Evolutionary conservation across 106 monocot species (phyloP).

Genomic region (Dioscorea dumetorum): DNA sequence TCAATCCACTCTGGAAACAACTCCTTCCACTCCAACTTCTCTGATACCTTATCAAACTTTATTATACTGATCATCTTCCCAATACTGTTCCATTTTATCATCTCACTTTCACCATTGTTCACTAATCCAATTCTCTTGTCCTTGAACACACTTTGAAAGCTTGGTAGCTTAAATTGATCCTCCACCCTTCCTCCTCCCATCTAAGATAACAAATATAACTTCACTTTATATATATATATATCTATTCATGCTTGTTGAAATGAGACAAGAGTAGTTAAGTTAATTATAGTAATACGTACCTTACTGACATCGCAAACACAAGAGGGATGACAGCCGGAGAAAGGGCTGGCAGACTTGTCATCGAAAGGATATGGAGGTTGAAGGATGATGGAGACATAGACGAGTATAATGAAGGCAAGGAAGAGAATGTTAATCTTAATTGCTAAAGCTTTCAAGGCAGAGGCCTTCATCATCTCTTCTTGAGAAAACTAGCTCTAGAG

Average conservation of each 20-base stretch:
- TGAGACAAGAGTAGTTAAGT: background rate
- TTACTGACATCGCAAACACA: background rate
- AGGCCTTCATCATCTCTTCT: conserved; percentile 35
- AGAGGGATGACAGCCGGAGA: background rate
- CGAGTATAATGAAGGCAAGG: conserved; percentile 46
- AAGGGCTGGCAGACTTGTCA: conserved; percentile 17
- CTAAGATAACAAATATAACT: conserved; percentile 11
- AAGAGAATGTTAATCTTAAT: conserved; percentile 63
- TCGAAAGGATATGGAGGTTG: conserved; percentile 20
- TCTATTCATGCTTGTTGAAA: background rate
- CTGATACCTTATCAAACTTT: conserved; percentile 43
- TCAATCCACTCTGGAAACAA: conserved; percentile 91
- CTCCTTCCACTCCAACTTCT: conserved; percentile 58
- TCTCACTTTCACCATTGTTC: conserved; percentile 35
- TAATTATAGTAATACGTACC: background rate
- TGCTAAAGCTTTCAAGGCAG: conserved; percentile 33
- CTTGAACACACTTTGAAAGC: conserved; percentile 8
- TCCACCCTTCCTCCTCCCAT: conserved; percentile 13
- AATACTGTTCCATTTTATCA: conserved; percentile 8
- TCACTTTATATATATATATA: background rate
- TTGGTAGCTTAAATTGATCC: conserved; percentile 9
- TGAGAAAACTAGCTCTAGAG: conserved; percentile 12
- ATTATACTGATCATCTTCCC: conserved; percentile 25
- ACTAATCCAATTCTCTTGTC: conserved; percentile 36
- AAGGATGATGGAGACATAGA: conserved; percentile 42